Conservation (phyloP, 495 filamentous ascomycete species). For the Penicillium macrosclerotiorum region DNA sequence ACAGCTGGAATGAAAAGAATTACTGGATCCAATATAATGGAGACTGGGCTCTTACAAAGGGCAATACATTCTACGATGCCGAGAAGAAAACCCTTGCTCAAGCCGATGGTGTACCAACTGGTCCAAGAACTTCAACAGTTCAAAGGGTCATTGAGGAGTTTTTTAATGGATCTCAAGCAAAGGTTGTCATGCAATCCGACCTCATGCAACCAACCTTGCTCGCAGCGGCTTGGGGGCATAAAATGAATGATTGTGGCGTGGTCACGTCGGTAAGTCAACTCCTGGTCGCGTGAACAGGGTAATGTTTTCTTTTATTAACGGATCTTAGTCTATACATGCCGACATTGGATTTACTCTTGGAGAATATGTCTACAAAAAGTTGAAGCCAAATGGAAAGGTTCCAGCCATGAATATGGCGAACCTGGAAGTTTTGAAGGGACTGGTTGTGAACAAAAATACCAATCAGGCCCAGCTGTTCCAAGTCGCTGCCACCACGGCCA, state of each 20-base stretch:
- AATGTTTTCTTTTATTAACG: background rate
- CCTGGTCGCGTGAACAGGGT: background rate
- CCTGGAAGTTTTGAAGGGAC: constrained; percentile 38
- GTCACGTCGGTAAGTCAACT: constrained; percentile 33
- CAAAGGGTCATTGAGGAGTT: constrained; percentile 29
- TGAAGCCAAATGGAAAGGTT: constrained; percentile 10
- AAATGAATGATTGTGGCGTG: constrained; percentile 39
- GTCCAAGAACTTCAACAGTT: constrained; percentile 10
- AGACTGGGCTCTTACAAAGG: constrained; percentile 33
- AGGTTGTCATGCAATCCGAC: constrained; percentile 28
- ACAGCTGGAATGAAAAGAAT: constrained; percentile 42
- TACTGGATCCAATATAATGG: constrained; percentile 39
- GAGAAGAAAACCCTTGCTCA: too few species aligned
- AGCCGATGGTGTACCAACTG: too few species aligned
- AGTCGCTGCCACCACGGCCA: constrained; percentile 14
- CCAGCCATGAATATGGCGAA: constrained; percentile 26
- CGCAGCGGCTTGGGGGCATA: constrained; percentile 28
- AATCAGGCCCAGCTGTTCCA: constrained; percentile 14
- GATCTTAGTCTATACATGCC: constrained; percentile 24
- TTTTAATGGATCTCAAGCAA: constrained; percentile 10
- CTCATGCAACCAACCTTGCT: constrained; percentile 33
- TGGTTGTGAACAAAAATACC: constrained; percentile 10
- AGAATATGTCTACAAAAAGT: constrained; percentile 19
- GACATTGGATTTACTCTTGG: constrained; percentile 32
- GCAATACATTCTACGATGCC: too few species aligned